Base-by-base conservation (phyloP, 352 stramenopile species). In the Pythium plurisporium region DNA sequence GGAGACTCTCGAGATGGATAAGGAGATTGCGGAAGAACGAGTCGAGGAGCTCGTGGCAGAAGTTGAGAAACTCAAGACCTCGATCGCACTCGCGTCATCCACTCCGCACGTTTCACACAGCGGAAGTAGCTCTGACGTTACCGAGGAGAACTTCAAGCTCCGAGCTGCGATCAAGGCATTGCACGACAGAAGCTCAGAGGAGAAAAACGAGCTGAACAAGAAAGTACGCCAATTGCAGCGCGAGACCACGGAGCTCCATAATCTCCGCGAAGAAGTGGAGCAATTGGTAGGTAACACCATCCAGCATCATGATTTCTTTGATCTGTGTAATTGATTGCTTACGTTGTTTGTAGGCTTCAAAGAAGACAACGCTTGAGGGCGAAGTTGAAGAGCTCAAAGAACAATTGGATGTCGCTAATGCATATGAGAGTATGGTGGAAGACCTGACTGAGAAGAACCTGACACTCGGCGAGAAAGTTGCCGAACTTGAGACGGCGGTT, bases 361-460 rank as follows among this genome's bases (percentile, higher is more conserved):
- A 87, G 51, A 77, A 76, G 23, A 70, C 57, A 11, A 77, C 70
- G 27, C 45, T 89, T 10, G 74, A 91, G 48, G 62, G 50, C 10
- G 80, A 94, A 59, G 67, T 79, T 0, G 86, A 96, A 55, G 84
- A 96, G 52, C 69, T 96, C 7, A 96, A 94, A 56, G 84, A 93
- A 46, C 74, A 92, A 54, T 63, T 96, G 6, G 86, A 96, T 55
- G 66, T 93, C 30, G 86, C 86, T 2, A 92, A 88, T 29, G 86
- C 82, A 0, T 96, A 96, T 53, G 86, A 96, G 51, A 78, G 69
- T 22, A 94, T 96, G 85, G 83, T 96, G 20, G 84, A 96, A 72
- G 73, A 91, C 37, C 64, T 96, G 15, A 94, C 86, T 0, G 86
- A 96, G 49, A 96, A 94, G 55, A 96, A 96, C 33, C 34, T 96